These are phyloP conservation scores for Tetrapisispora pingtungensis DNA, from an alignment of 805 yeast genomes.

Conservation along the genomic window DNA sequence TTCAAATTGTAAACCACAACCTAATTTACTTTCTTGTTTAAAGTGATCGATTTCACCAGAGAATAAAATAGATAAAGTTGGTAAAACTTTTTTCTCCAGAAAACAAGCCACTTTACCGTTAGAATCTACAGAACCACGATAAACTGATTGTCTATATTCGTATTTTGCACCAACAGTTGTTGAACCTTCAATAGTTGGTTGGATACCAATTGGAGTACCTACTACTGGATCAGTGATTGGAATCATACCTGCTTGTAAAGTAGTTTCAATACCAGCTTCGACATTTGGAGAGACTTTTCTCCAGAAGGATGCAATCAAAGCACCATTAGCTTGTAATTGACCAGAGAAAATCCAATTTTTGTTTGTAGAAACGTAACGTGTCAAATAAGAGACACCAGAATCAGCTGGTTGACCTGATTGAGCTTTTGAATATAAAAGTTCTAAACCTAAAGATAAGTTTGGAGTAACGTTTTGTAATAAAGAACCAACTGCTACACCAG, in stretches of 20 bases:
- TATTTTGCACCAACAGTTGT: constrained; percentile 95
- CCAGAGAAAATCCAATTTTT: constrained; percentile 91
- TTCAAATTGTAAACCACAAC: constrained; percentile 93
- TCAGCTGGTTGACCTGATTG: constrained; percentile 76
- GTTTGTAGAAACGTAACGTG: constrained; percentile 63
- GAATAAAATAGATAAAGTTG: constrained; percentile 80
- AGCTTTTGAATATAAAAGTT: constrained; percentile 70
- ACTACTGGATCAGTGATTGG: constrained; percentile 67
- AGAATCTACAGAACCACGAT: constrained; percentile 90
- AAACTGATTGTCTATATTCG: constrained; percentile 91
- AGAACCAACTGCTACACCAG: constrained; percentile 90
- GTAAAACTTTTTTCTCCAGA: constrained; percentile 87
- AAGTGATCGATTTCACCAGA: constrained; percentile 88
- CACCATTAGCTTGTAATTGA: constrained; percentile 88
- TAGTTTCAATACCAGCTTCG: constrained; percentile 90
- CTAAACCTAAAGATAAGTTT: constrained; percentile 78
- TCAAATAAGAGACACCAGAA: constrained; percentile 80
- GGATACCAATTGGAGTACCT: constrained; percentile 72
- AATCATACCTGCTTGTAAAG: constrained; percentile 62
- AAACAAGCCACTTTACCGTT: constrained; percentile 83
- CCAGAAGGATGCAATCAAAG: constrained; percentile 84
- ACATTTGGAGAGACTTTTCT: constrained; percentile 85
- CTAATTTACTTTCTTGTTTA: constrained; percentile 69
- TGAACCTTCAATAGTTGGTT: constrained; percentile 79
- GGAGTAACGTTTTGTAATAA: constrained; percentile 82